Base-by-base conservation (phyloP, 1,284 basidiomycete genomes). In the Microbotryum intermedium region DNA sequence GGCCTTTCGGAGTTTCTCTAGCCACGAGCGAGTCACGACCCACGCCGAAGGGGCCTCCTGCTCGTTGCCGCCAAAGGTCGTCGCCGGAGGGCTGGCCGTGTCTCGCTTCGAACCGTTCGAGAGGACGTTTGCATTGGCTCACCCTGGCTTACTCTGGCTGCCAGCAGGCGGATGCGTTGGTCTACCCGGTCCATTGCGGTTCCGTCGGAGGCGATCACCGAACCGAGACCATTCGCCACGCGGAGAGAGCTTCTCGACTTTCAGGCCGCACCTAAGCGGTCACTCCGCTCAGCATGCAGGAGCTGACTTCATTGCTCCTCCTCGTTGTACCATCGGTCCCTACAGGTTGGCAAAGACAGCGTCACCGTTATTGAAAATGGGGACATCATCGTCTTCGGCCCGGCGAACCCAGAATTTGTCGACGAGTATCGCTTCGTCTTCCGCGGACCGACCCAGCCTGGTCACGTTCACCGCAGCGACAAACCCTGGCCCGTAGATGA, bases 381-480 rank as follows among this genome's bases (percentile, higher is more conserved):
- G 30, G 61, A 63, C 55, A 45, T 48, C 25, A 58, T 70, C 59
- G 53, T 64, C 42, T 68, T 70, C 26, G 69, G 69, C 13, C 66
- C 68, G 4, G 49, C 63, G 2, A 51, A 45, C 13, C 20, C 55
- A 45, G 50, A 60, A 23, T 51, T 57, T 39, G 53, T 56, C 23
- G 44, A 51, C 57, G 67, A 66, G 25, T 68, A 64, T 52, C 64
- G 67, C 53, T 68, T 64, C 60, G 21, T 62, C 43, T 61, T 68
- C 49, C 56, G 64, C 18, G 44, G 55, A 13, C 54, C 55, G 2
- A 39, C 16, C 16, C 8, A 23, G 28, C 7, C 26, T 39, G 16
- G 25, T 47, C 4, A 45, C 57, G 1, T 42, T 25, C 9, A 11
- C 23, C 45, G 20, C 21, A 3, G 29, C 28, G 11, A 39, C 34